Evolutionary conservation across 2,329 filamentous ascomycete species (phyloP).

Genomic region (Fusarium luffae): DNA sequence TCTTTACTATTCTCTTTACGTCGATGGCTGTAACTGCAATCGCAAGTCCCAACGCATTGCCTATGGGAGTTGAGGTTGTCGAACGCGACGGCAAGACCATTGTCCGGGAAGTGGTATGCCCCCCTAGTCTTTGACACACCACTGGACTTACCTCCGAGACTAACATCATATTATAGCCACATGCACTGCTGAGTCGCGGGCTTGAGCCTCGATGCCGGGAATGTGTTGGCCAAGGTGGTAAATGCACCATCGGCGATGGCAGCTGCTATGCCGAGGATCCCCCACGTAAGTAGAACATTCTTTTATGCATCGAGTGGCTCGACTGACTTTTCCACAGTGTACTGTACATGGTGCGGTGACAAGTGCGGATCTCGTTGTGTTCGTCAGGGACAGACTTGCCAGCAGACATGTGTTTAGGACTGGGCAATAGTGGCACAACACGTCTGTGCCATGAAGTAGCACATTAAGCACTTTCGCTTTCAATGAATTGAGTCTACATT

Average conservation of each 20-base stretch:
- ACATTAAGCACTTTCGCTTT: too few relatives aligned
- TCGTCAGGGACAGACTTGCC: not conserved
- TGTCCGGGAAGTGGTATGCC: not conserved
- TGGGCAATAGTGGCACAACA: fast-evolving
- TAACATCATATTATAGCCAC: not conserved
- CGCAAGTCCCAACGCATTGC: not conserved
- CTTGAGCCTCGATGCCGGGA: not conserved
- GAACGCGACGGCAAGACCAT: not conserved
- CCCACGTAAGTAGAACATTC: not conserved
- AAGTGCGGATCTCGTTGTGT: not conserved
- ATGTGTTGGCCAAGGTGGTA: not conserved
- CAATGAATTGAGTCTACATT: too few relatives aligned
- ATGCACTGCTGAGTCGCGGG: not conserved
- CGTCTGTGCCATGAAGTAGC: too few relatives aligned
- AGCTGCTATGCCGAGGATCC: not conserved
- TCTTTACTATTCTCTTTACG: not conserved
- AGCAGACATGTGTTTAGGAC: not conserved
- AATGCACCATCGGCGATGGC: not conserved
- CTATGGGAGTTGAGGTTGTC: not conserved
- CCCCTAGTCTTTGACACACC: too few relatives aligned
- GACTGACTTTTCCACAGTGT: not conserved
- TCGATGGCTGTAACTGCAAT: not conserved
- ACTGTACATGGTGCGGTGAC: not conserved
- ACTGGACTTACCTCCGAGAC: not conserved
- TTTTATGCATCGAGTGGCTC: not conserved